Evolutionary conservation across 2,329 filamentous ascomycete species (phyloP), one percentile per base, ranked within the genome.

Genomic region (Hansfordia pulvinata): DNA sequence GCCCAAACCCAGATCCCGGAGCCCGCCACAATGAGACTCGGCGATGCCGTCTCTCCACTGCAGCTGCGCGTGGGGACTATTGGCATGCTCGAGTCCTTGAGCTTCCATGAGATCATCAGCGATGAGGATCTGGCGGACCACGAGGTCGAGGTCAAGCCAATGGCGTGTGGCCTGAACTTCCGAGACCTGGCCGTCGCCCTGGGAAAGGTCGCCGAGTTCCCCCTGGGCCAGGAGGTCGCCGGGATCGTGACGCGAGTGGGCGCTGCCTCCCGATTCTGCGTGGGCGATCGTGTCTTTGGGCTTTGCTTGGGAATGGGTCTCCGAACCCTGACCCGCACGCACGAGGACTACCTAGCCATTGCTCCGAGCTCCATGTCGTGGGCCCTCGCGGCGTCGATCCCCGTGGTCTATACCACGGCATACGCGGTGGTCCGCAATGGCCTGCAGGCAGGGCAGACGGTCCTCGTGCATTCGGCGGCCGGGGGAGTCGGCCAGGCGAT

Each of bases 241-340:
- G 25, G 17, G 9, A 8, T 20, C 8, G 25, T 26, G 6, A 19
- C 25, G 4, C 25, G 25, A 9, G 17, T 26, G 13, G 25, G 25
- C n/a, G 10, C 45, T 2, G 22, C 19, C 12, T 17, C 27, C 20
- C 13, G 19, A 12, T 38, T 48, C 19, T 29, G 29, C 2, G 23
- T 33, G 4, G 48, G 48, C 8, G 43, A 50, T 17, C 37, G 42
- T 2, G 47, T 51, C 7, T 1, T 41, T 31, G 29, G 30, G 35
- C 2, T 48, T 52, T 15, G 40, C 42, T 37, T 42, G 3, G 18
- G 15, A 16, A 26, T 20, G 25, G 25, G 25, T 16, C 11, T 19
- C 4, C 44, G n/a, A 4, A 41, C 36, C 2, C 16, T 16, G 9
- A 24, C 17, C 23, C 39, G 34, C 19, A 40, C 37, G 5, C 35